Evolutionary conservation across 2,329 filamentous ascomycete genomes (phyloP).

Genomic region (Colletotrichum eleusines): DNA sequence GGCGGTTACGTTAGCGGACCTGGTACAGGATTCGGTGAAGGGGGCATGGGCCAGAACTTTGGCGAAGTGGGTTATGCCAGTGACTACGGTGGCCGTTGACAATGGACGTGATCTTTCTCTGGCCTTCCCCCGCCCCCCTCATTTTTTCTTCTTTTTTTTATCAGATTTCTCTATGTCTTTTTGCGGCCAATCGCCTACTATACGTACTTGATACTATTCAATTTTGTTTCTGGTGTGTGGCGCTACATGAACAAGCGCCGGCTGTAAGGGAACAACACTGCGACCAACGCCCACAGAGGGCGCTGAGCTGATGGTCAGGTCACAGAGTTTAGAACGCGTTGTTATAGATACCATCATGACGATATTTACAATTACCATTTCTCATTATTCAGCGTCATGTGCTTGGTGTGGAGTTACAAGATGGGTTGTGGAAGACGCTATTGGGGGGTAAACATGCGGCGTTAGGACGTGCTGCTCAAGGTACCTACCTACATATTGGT

Average conservation of each 20-base stretch:
- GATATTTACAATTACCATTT: slow-evolving; percentile 16
- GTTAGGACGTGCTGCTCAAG: not conserved
- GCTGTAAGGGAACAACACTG: slow-evolving; percentile 37
- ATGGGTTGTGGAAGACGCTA: not conserved
- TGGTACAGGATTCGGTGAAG: slow-evolving; percentile 70
- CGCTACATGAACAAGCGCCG: slow-evolving; percentile 35
- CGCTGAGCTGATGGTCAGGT: slow-evolving; percentile 34
- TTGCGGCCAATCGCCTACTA: slow-evolving; percentile 16
- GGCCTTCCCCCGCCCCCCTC: not conserved
- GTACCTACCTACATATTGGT: not conserved
- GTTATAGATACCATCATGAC: slow-evolving; percentile 42
- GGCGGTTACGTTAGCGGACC: slow-evolving; percentile 75
- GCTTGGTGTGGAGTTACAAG: too few species aligned
- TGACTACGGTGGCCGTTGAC: slow-evolving; percentile 62
- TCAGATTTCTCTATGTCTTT: slow-evolving; percentile 11
- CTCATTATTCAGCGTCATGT: not conserved
- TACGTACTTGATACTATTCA: slow-evolving; percentile 22
- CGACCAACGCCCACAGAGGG: slow-evolving; percentile 8
- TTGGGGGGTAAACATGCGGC: not conserved
- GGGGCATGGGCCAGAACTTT: slow-evolving; percentile 66
- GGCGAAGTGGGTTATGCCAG: slow-evolving; percentile 67
- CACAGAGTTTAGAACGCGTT: slow-evolving; percentile 39
- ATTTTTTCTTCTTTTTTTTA: not conserved
- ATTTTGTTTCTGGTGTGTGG: slow-evolving; percentile 8
- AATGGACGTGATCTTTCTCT: not conserved